Evolutionary conservation across 2,329 filamentous ascomycete genomes (phyloP).

Genomic region (Exophiala dermatitidis): DNA sequence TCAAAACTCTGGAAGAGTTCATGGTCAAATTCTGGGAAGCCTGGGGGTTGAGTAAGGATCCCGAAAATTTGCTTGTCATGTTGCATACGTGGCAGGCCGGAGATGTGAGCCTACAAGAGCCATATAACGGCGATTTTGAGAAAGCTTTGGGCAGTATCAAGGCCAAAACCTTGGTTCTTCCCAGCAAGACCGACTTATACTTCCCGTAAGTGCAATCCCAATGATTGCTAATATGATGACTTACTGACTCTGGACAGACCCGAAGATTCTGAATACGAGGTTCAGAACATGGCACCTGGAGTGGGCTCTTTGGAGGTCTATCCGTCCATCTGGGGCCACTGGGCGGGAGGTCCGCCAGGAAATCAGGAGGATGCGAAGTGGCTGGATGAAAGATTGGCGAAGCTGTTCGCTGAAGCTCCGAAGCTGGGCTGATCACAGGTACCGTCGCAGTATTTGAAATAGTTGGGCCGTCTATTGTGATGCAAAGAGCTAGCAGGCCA

Average conservation of each 20-base stretch:
- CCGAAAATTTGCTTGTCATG: slow-evolving; percentile 67
- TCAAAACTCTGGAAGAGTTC: slow-evolving; percentile 63
- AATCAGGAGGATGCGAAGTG: slow-evolving; percentile 64
- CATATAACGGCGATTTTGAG: slow-evolving; percentile 60
- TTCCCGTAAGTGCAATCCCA: slow-evolving; percentile 54
- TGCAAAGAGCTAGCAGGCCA: too few relatives aligned
- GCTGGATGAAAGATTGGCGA: slow-evolving; percentile 56
- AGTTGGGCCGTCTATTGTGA: too few relatives aligned
- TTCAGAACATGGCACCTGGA: slow-evolving; percentile 54
- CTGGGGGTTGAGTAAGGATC: slow-evolving; percentile 61
- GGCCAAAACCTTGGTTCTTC: slow-evolving; percentile 64
- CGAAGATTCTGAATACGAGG: slow-evolving; percentile 70
- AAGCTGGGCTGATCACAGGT: not conserved
- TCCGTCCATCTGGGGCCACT: slow-evolving; percentile 59
- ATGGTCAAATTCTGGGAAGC: slow-evolving; percentile 68
- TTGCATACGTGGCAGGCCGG: slow-evolving; percentile 70
- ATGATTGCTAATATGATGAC: not conserved
- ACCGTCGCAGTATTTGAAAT: too few relatives aligned
- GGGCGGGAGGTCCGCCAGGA: slow-evolving; percentile 64
- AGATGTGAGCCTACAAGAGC: slow-evolving; percentile 61
- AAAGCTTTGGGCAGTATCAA: slow-evolving; percentile 62
- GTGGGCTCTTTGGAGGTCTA: slow-evolving; percentile 50
- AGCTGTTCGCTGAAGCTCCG: slow-evolving; percentile 42
- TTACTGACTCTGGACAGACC: slow-evolving; percentile 41
- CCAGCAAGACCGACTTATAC: slow-evolving; percentile 67